Evolutionary conservation across 2,329 filamentous ascomycete species (phyloP), one percentile per base, ranked within the genome.

Genomic region (Colletotrichum eremochloae): DNA sequence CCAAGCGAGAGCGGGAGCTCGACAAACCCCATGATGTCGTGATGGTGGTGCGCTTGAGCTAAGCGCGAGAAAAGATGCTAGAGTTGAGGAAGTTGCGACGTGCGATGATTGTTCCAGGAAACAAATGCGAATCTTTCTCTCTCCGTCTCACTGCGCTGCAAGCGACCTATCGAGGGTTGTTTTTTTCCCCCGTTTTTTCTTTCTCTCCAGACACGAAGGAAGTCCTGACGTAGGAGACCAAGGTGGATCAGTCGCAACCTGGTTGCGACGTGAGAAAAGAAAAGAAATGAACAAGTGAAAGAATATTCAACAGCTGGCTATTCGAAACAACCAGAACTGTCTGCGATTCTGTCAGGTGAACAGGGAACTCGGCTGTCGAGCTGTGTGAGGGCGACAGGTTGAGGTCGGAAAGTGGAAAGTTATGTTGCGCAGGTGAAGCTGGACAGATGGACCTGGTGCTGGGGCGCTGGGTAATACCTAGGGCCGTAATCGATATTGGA

Each of bases 11-110:
- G 36, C 40, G 11, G 53, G 38, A 65, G 53, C 46, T 56, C 14
- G 42, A 74, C 75, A 38, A 62, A 80, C 79, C 79, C 79, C 79
- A 81, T 81, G 73, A 74, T 79, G 75, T 58, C 52, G 67, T 57
- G 33, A 60, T 63, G 71, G n/a, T 63, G 62, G 62, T 42, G 67
- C 65, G 66, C 66, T 69, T 69, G 24, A 65, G 46, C 48, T 56
- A 70, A 69, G 66, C 70, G 60, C 60, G 42, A 29, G 38, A 52
- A 67, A 52, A 29, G 24, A 68, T 58, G 58, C 53, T 38, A 15
- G 38, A 63, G 52, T 56, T 61, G 53, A 61, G 42, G 31, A 24
- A 52, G 46, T 50, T 63, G 31, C 68, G 52, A 48, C 29, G 42
- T 55, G 50, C 33, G 40, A 12, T n/a, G 31, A 69, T 36, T 48